phyloP scores from a whole-genome alignment of 2,329 filamentous ascomycete species.

The Amylocarpus encephaloides region DNA sequence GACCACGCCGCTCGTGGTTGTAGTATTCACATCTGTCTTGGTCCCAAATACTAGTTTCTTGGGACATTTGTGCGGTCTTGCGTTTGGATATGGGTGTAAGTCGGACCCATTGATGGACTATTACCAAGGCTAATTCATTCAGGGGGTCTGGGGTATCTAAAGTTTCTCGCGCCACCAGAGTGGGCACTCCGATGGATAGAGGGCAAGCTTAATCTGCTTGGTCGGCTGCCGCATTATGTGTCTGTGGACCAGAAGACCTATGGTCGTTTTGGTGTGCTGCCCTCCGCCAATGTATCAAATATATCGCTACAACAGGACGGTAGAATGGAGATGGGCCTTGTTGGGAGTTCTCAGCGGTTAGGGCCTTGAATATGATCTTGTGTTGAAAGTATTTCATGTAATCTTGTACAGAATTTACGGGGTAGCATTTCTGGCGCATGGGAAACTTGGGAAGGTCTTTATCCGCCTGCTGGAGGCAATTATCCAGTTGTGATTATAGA shows the following conservation, averaged over 20 bases:
- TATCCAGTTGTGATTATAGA: not conserved
- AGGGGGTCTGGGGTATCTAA: constrained; percentile 85
- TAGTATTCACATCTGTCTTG: constrained; percentile 68
- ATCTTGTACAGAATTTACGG: constrained; percentile 17
- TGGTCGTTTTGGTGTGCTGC: constrained; percentile 83
- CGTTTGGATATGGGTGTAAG: constrained; percentile 80
- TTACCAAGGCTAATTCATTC: constrained; percentile 20
- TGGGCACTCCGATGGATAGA: constrained; percentile 84
- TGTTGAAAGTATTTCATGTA: constrained; percentile 8
- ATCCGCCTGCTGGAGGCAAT: not conserved
- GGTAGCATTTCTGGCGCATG: constrained; percentile 23
- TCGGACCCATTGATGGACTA: constrained; percentile 16
- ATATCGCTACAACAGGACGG: constrained; percentile 35
- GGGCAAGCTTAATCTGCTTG: constrained; percentile 77
- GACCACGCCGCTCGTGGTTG: constrained; percentile 75
- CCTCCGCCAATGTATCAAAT: constrained; percentile 43
- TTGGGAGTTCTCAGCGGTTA: constrained; percentile 60
- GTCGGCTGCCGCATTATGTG: constrained; percentile 81
- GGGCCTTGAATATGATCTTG: constrained; percentile 48
- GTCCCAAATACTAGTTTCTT: constrained; percentile 77
- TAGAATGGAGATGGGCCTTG: constrained; percentile 49
- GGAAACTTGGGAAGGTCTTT: not conserved
- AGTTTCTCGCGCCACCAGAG: constrained; percentile 84
- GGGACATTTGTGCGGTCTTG: constrained; percentile 79
- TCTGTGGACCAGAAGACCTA: constrained; percentile 95